Evolutionary conservation across 2,329 filamentous ascomycete species (phyloP).

Genomic region (Xylariomycetidae sp.): DNA sequence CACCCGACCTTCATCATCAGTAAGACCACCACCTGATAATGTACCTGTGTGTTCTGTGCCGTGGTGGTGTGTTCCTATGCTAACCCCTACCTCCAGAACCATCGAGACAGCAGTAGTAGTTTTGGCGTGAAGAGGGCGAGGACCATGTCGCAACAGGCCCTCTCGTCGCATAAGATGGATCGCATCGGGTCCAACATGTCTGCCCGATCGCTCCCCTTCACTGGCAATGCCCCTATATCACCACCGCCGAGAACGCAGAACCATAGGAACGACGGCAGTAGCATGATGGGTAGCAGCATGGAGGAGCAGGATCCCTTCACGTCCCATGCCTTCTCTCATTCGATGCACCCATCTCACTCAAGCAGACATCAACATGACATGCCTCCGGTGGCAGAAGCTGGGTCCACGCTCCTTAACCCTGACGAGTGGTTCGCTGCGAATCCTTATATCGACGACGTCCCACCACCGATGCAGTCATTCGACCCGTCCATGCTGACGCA

Average conservation of each 20-base stretch:
- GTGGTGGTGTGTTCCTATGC: too few species aligned
- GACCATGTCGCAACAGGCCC: conserved; percentile 30
- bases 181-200: conserved; percentile 36
- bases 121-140: conserved; percentile 29
- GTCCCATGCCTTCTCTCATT: conserved; percentile 17
- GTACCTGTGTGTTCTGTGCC: too few species aligned
- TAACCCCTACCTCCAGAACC: too few species aligned
- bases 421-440: conserved; percentile 32
- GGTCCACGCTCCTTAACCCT: conserved; percentile 32
- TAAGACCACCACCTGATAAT: conserved; percentile 24
- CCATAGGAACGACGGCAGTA: conserved; percentile 14
- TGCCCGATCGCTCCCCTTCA: conserved; percentile 36
- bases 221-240: conserved; percentile 30
- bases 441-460: conserved; percentile 13
- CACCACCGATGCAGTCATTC: conserved; percentile 8
- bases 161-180: conserved; percentile 36
- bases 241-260: conserved; percentile 26
- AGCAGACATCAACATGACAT: conserved; percentile 27
- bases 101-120: too few species aligned
- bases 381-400: conserved; percentile 31
- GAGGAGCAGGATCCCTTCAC: conserved; percentile 28
- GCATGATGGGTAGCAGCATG: conserved; percentile 27
- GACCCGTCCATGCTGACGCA: conserved; percentile 10
- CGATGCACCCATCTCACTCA: conserved; percentile 20
- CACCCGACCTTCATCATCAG: conserved; percentile 19